Base-by-base conservation (phyloP, 148 eudicot genomes). In the Chenopodium quinoa region DNA sequence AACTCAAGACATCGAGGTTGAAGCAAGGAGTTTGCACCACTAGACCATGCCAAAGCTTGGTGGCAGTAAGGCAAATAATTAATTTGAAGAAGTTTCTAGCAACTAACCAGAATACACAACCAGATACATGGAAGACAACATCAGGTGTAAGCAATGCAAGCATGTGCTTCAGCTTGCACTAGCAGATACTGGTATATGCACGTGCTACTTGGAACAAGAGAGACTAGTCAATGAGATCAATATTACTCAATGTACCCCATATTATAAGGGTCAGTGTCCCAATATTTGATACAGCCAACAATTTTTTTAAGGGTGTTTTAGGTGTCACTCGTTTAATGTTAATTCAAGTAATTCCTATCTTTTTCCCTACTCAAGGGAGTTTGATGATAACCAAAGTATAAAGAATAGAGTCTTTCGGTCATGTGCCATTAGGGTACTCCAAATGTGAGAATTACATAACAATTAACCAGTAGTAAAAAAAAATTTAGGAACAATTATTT, bases 131-230 rank as follows among this genome's bases (percentile, higher is more conserved):
- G 44, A 40, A 68, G 27, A 20, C 71, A 50, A 17, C 31, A 66
- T 11, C 44, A 23, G 48, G 44, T 27, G 14, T 20, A 70, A 71
- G 78, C 74, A 83, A 83, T 40, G 71, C 19, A 82, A 31, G 67
- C 80, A 80, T 67, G 66, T 84, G 76, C 40, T 44, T 74, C n/a
- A 67, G 34, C 80, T 79, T 84, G 77, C 76, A 75, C 25, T 22
- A 11, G 52, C 80, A 84, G 76, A 63, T 46, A 79, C 76, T 63
- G 50, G 46, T 73, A 34, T 32, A 60, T 74, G 75, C 85, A 83
- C 85, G 85, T 79, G 79, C 25, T 67, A 31, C 17, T n/a, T 22
- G 20, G 29, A 34, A 54, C 14, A 69, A 4, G n/a, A 37, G 31
- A 71, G 76, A 71, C 50, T 58, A 60, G 66, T n/a, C 73, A 74